A percentile compares a stretch with the other conserved stretches of the same genome.
These are phyloP conservation scores for Cucumis sativus DNA, from an alignment of 306 rosid species.

Conservation along the genomic window Cucumber_9930_V3 NC_026657.2:1439001-1439500, in stretches of 20 bases:
- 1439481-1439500: too few species aligned
- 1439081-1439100: not conserved
- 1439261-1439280: not conserved
- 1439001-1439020: slow-evolving; percentile 6
- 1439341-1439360: too few species aligned
- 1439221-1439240: slow-evolving; percentile 17
- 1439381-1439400: too few species aligned
- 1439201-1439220: slow-evolving; percentile 12
- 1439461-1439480: too few species aligned
- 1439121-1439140: not conserved
- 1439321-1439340: too few species aligned
- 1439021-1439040: not conserved
- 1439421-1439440: too few species aligned
- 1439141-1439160: slow-evolving; percentile 2
- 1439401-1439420: too few species aligned
- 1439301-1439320: too few species aligned
- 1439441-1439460: too few species aligned
- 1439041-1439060: not conserved
- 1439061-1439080: slow-evolving; percentile 13
- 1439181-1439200: slow-evolving; percentile 6
- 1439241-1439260: slow-evolving; percentile 14
- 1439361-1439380: too few species aligned
- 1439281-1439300: too few species aligned
- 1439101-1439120: not conserved
- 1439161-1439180: slow-evolving; percentile 2